Evolutionary conservation across 2,329 filamentous ascomycete species (phyloP).

Genomic region (Fusarium tuaranense): DNA sequence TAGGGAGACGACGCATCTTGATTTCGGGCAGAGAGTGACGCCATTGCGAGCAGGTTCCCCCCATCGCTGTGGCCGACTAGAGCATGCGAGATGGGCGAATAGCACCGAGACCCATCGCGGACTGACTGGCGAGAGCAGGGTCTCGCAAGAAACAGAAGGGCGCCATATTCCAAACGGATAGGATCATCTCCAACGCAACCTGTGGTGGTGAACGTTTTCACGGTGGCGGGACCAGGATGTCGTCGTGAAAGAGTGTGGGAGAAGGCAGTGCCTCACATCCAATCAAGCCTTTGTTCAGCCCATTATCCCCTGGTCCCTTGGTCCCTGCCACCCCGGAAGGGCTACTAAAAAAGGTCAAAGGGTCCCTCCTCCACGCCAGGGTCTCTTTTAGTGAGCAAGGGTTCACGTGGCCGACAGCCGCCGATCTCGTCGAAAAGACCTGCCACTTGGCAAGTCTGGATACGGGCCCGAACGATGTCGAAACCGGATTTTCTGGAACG

Average conservation of each 20-base stretch:
- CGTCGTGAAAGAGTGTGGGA: slow-evolving; percentile 10
- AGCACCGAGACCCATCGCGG: slow-evolving; percentile 15
- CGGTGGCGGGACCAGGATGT: slow-evolving; percentile 26
- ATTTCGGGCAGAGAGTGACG: slow-evolving; percentile 37
- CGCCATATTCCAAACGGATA: slow-evolving; percentile 31
- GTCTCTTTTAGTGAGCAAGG: slow-evolving; percentile 22
- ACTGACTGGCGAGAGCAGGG: slow-evolving; percentile 35
- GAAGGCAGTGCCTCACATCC: slow-evolving; percentile 22
- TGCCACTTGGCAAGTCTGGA: slow-evolving; percentile 25
- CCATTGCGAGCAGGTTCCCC: slow-evolving; percentile 36
- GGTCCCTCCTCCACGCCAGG: slow-evolving; percentile 13
- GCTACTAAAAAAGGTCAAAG: slow-evolving; percentile 30
- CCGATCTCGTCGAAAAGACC: slow-evolving; percentile 34
- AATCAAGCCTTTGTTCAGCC: slow-evolving; percentile 33
- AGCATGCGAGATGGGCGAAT: slow-evolving; percentile 14
- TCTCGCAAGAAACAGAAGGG: slow-evolving; percentile 23
- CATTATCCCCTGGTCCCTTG: slow-evolving; percentile 15
- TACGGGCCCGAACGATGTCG: slow-evolving; percentile 4
- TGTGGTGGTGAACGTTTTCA: slow-evolving; percentile 29
- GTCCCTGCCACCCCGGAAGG: not conserved
- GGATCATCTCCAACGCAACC: slow-evolving; percentile 34
- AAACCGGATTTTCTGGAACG: slow-evolving; percentile 40
- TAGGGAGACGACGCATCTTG: slow-evolving; percentile 36
- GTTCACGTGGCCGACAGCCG: slow-evolving; percentile 31
- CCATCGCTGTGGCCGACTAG: slow-evolving; percentile 18